Percentiles rank a stretch among this genome's conserved stretches.
These are phyloP conservation scores for Ensete glaucum DNA, from an alignment of 176 grass and related monocot genomes.

Conservation along the genomic window DNA sequence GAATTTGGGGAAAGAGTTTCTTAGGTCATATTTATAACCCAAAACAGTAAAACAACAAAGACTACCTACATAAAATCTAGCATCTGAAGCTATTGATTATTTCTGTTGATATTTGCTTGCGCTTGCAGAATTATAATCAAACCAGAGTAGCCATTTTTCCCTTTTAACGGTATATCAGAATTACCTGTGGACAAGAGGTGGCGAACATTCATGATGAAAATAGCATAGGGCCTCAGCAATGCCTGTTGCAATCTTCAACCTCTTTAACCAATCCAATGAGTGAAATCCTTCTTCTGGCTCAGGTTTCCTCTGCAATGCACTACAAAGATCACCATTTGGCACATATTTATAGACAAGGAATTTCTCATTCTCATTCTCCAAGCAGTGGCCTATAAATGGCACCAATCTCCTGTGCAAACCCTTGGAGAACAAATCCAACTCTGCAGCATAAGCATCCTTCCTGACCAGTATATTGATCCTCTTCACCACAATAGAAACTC, in stretches of 20 bases:
- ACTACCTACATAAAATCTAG: no score
- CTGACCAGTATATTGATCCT: slow-evolving; percentile 33
- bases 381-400: slow-evolving; percentile 57
- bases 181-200: slow-evolving; percentile 87
- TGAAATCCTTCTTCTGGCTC: slow-evolving; percentile 29
- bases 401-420: slow-evolving; percentile 51
- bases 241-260: slow-evolving; percentile 83
- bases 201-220: slow-evolving; percentile 73
- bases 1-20: no score
- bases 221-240: slow-evolving; percentile 76
- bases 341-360: slow-evolving; percentile 69
- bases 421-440: slow-evolving; percentile 55
- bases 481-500: slow-evolving; percentile 53
- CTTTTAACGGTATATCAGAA: neutral
- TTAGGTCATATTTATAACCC: no score
- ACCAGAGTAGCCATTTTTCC: neutral
- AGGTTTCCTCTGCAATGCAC: slow-evolving; percentile 55
- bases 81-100: neutral
- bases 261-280: slow-evolving; percentile 95
- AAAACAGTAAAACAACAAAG: no score
- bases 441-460: slow-evolving; percentile 36
- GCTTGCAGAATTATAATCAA: neutral
- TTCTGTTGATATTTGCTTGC: neutral
- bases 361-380: slow-evolving; percentile 44
- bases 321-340: slow-evolving; percentile 60